A percentile compares a stretch with the other conserved stretches of the same genome.
Conservation (phyloP, 2,329 filamentous ascomycete genomes). For the Alternaria infectoria region DNA sequence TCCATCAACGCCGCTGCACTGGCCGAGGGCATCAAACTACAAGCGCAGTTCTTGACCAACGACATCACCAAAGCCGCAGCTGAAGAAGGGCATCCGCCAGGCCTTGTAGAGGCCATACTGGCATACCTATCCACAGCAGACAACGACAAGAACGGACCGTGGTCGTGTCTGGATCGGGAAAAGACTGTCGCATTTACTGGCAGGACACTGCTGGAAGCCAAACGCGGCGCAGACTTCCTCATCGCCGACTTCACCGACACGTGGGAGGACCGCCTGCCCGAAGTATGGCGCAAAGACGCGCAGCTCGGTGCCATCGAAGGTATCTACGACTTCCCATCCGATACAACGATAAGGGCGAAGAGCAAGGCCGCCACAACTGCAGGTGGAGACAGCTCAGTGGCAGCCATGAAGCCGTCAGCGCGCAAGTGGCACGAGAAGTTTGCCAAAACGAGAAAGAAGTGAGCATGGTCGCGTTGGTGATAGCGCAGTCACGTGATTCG, state of each 20-base stretch:
- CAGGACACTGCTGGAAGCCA: constrained; percentile 38
- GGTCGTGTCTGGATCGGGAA: constrained; percentile 43
- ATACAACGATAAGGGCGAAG: constrained; percentile 41
- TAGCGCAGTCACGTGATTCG: constrained; percentile 10
- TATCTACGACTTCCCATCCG: constrained; percentile 40
- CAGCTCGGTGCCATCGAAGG: constrained; percentile 41
- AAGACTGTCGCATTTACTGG: constrained; percentile 44
- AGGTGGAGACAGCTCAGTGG: constrained; percentile 5
- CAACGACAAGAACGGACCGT: constrained; percentile 33
- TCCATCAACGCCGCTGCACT: constrained; percentile 50
- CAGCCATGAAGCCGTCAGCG: constrained; percentile 34
- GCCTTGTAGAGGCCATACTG: constrained; percentile 48
- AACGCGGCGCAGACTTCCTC: constrained; percentile 30
- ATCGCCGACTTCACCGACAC: constrained; percentile 45
- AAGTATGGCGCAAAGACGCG: constrained; percentile 45
- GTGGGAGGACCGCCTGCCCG: constrained; percentile 48
- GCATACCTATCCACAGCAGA: constrained; percentile 39
- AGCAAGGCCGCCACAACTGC: constrained; percentile 9
- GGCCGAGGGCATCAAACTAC: constrained; percentile 51
- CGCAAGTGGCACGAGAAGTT: constrained; percentile 52
- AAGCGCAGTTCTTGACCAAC: constrained; percentile 43
- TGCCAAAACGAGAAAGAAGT: constrained; percentile 41
- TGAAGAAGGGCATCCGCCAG: constrained; percentile 48
- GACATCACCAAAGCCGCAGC: constrained; percentile 41
- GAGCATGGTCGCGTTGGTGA: neutral